Base-by-base conservation (phyloP, 2,329 filamentous ascomycete species). In the Sporothrix luriei region DNA sequence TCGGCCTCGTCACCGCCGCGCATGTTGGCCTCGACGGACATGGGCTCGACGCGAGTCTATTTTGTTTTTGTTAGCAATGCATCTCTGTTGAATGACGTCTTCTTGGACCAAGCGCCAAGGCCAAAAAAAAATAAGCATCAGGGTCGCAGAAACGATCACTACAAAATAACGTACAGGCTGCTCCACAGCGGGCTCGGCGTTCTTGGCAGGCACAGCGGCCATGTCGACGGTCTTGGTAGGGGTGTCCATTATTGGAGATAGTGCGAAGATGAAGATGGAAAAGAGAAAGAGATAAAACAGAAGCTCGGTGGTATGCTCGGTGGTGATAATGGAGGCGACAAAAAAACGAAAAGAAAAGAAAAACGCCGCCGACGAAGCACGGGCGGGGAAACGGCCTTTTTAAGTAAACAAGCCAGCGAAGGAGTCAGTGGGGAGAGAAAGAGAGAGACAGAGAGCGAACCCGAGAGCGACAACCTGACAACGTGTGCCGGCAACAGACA, bases 1-100 rank as follows among this genome's bases (percentile, higher is more conserved):
- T 72, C 74, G 62, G 54, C 73, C 54, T 73, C 71, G 62, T 72
- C 74, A 24, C 75, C 75, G 29, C 75, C 75, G 61, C 75, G 75
- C 55, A 76, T 55, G 59, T 57, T 70, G 70, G 73, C 72, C 13
- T 73, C 71, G 26, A 71, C 68, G 43, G 72, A 68, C 75, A 76
- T 76, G 57, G 73, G 72, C 69, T 76, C 73, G 52, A 69, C 59
- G 59, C 52, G 71, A 70, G 66, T 52, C 72, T 74, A 7, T 43
- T 43, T 43, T 3, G 52, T 19, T 16, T 16, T 26, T 48, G 65
- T 67, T 67, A 55, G 49, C 24, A 19, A n/a, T 14, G 3, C 4
- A 29, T n/a, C 19, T n/a, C 48, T n/a, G 6, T 49, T 21, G 24
- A 14, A 57, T 54, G 21, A 57, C 21, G 65, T 29, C 19, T 29